Conservation (phyloP, 345 rosid genomes). For the Lenwebbia sp. region DNA sequence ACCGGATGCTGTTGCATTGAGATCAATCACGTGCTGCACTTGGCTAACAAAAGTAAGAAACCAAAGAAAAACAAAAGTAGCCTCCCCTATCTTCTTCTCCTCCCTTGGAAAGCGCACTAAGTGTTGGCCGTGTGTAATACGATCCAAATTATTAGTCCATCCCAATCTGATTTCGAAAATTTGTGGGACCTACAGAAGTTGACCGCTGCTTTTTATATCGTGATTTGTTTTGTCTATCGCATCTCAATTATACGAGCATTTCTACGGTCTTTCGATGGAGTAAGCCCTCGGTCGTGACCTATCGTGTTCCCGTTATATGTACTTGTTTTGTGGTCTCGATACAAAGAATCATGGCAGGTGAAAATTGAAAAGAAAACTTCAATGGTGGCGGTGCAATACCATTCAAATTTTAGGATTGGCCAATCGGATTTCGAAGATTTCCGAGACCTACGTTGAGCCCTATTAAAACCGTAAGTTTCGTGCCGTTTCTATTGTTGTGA, state of each 20-base stretch:
- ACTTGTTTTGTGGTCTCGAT: neutral
- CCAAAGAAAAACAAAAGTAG: neutral
- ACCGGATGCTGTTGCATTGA: neutral
- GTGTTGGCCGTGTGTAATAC: neutral
- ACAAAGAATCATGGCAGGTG: neutral
- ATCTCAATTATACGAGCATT: neutral
- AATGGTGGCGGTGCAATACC: neutral
- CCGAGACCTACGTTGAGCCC: neutral
- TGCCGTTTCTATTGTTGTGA: neutral
- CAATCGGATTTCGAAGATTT: neutral
- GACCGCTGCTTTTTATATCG: neutral
- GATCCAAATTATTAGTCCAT: neutral
- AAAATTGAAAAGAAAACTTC: neutral
- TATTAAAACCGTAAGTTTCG: neutral
- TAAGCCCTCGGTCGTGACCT: fast-evolving
- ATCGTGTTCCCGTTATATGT: too few species aligned
- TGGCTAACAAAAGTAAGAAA: neutral
- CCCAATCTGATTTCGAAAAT: neutral
- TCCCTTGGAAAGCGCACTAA: neutral
- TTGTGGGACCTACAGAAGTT: neutral
- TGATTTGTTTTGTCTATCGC: too few species aligned
- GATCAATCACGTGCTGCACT: neutral
- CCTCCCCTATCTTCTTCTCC: neutral
- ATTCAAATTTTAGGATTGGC: neutral
- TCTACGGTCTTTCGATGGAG: neutral